Evolutionary conservation across 208 protist species (phyloP), one percentile per base, ranked within the genome.

Genomic region (Spongospora subterranea): DNA sequence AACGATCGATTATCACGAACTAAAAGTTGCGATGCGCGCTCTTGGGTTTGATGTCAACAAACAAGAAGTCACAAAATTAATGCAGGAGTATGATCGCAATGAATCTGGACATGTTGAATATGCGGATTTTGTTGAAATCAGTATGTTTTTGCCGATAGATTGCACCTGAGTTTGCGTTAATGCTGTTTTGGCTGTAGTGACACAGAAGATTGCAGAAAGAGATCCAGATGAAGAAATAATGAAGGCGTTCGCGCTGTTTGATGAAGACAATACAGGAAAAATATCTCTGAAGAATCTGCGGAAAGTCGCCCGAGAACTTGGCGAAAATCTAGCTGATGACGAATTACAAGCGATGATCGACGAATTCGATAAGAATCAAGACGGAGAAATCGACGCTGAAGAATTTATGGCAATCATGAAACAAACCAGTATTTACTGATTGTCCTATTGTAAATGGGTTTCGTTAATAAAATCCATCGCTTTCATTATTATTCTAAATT

Each of bases 341-440:
- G 97, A 99, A 93, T 93, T 99, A 43, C 96, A 98, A 93, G 97
- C 96, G 32, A 99, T 99, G 97, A 98, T 99, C 92, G 97, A 98
- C 88, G 97, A 98, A 93, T 98, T 98, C 89, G 97, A 99, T 91
- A 94, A 92, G 0, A 97, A 99, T 90, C 94, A 97, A 90, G 97
- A 91, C 39, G 89, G 89, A 24, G 96, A 98, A 93, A 98, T 98
- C 90, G 97, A 97, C 93, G 91, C 97, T 32, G 96, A 97, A 45
- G 97, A 98, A 93, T 98, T 98, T 88, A 92, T 98, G 13, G 95
- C 96, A 45, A 98, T 98, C 88, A 98, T 98, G 97, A 95, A 77
- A 6, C 88, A 90, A 35, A 92, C 92, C 0, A 76, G 66, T 35
- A 13, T 93, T 0, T 93, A 93, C 32, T 91, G 32, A 91, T 6